These are phyloP conservation scores for Anisogramma anomala DNA, from an alignment of 2,329 filamentous ascomycete species.

Conservation along the genomic window DNA sequence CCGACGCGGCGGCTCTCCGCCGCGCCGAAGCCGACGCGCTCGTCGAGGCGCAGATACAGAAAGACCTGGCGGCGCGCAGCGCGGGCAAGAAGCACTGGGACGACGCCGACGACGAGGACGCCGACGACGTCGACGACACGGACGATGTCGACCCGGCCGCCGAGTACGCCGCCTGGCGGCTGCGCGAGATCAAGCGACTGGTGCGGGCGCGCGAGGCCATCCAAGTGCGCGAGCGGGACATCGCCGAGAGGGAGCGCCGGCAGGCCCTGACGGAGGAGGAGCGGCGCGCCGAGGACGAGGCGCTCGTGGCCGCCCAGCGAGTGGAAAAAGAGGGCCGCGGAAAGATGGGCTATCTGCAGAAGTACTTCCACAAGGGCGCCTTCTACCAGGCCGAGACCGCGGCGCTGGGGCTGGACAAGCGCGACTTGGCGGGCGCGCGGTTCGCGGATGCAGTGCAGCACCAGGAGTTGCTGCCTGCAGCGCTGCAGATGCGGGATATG, in stretches of 20 bases:
- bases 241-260: slow-evolving; percentile 79
- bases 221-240: slow-evolving; percentile 70
- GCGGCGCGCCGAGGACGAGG: slow-evolving; percentile 72
- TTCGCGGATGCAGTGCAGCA: slow-evolving; percentile 78
- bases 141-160: slow-evolving; percentile 79
- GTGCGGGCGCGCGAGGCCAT: slow-evolving; percentile 79
- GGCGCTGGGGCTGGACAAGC: slow-evolving; percentile 61
- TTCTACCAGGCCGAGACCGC: slow-evolving; percentile 81
- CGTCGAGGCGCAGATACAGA: slow-evolving; percentile 79
- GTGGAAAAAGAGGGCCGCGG: slow-evolving; percentile 68
- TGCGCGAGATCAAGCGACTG: slow-evolving; percentile 80
- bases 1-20: slow-evolving; percentile 45
- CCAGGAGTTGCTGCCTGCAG: slow-evolving; percentile 74
- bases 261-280: slow-evolving; percentile 80
- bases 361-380: slow-evolving; percentile 93
- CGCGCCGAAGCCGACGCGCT: slow-evolving; percentile 65
- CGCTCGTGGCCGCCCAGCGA: slow-evolving; percentile 63
- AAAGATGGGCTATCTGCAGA: slow-evolving; percentile 83
- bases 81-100: slow-evolving; percentile 82
- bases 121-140: slow-evolving; percentile 73
- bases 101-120: slow-evolving; percentile 48
- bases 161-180: slow-evolving; percentile 85
- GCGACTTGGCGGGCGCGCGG: slow-evolving; percentile 75
- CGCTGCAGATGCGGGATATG: slow-evolving; percentile 87
- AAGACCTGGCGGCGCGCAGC: slow-evolving; percentile 62